A percentile compares a stretch with the other conserved stretches of the same genome.
Evolutionary conservation across 306 rosid genomes (phyloP).

Genomic region (Vachellia pachyceras): DNA sequence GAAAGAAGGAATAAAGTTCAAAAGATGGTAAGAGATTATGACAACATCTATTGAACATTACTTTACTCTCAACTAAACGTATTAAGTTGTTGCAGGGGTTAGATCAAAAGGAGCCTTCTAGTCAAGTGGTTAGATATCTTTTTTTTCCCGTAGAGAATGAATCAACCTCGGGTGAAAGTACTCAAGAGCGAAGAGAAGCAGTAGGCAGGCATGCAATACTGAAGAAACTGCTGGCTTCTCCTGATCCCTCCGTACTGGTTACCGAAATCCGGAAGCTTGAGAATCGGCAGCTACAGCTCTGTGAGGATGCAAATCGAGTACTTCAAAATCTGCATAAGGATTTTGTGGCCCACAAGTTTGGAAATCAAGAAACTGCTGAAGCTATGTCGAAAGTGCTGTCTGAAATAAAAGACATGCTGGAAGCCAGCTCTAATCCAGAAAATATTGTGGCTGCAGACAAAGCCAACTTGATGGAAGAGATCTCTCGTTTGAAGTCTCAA

Average conservation of each 20-base stretch:
- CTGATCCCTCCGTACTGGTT: slow-evolving; percentile 84
- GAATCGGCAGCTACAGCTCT: slow-evolving; percentile 83
- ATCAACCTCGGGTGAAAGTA: slow-evolving; percentile 41
- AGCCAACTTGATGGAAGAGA: slow-evolving; percentile 76
- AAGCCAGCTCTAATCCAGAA: slow-evolving; percentile 64
- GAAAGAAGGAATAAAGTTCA: slow-evolving; percentile 62
- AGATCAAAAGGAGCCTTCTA: slow-evolving; percentile 66
- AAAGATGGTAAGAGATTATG: slow-evolving; percentile 58
- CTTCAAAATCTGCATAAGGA: slow-evolving; percentile 90
- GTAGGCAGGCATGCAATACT: slow-evolving; percentile 65
- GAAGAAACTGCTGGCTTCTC: slow-evolving; percentile 70
- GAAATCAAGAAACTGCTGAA: slow-evolving; percentile 84
- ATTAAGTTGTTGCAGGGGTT: slow-evolving; percentile 54
- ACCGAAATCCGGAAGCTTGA: slow-evolving; percentile 84
- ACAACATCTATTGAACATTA: slow-evolving; percentile 6
- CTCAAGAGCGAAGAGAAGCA: slow-evolving; percentile 53
- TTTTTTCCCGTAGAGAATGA: slow-evolving; percentile 70
- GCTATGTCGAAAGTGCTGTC: slow-evolving; percentile 79
- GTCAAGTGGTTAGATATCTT: slow-evolving; percentile 82
- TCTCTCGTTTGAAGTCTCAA: slow-evolving; percentile 73
- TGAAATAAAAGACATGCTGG: slow-evolving; percentile 81
- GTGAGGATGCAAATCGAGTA: slow-evolving; percentile 91
- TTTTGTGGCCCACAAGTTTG: slow-evolving; percentile 73
- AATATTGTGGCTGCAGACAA: slow-evolving; percentile 64
- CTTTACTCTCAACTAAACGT: slow-evolving; percentile 33